These are phyloP conservation scores for Zymoseptoria passerinii DNA, from an alignment of 2,329 filamentous ascomycete species.

Conservation along the genomic window DNA sequence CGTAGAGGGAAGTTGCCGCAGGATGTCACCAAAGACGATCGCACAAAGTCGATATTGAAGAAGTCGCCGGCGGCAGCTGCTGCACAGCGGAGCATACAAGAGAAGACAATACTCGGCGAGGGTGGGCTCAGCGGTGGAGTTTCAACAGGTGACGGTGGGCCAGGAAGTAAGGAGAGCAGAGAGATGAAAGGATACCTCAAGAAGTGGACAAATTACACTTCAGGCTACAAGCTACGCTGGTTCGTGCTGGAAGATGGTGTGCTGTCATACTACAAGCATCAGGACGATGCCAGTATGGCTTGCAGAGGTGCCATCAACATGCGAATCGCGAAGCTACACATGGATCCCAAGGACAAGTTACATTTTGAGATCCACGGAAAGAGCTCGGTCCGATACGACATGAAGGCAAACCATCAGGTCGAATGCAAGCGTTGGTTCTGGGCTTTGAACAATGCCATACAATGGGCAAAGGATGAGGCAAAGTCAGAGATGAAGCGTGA, in stretches of 20 bases:
- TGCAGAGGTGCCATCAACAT: constrained; percentile 98
- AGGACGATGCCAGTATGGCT: constrained; percentile 91
- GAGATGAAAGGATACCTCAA: constrained; percentile 99
- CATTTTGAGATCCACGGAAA: constrained; percentile 97
- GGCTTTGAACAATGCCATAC: constrained; percentile 97
- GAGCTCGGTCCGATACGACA: constrained; percentile 94
- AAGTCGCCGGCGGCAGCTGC: constrained; percentile 89
- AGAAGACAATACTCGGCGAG: constrained; percentile 88
- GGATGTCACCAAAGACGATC: constrained; percentile 91
- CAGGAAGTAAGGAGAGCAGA: constrained; percentile 74
- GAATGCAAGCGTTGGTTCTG: constrained; percentile 99
- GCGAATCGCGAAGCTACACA: constrained; percentile 87
- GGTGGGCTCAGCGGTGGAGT: constrained; percentile 37
- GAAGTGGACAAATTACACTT: constrained; percentile 99
- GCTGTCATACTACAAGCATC: constrained; percentile 97
- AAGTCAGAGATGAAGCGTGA: constrained; percentile 77
- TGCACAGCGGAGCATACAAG: constrained; percentile 90
- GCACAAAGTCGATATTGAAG: constrained; percentile 79
- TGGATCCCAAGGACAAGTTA: constrained; percentile 95
- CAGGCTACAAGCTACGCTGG: constrained; percentile 93
- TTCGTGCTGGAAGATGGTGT: constrained; percentile 97
- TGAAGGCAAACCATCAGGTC: constrained; percentile 96
- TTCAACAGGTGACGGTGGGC: constrained; percentile 39
- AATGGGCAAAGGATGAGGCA: constrained; percentile 95
- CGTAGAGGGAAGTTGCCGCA: constrained; percentile 92